Evolutionary conservation across 2,329 filamentous ascomycete species (phyloP).

Genomic region (Teratosphaeria pseudoeucalypti): DNA sequence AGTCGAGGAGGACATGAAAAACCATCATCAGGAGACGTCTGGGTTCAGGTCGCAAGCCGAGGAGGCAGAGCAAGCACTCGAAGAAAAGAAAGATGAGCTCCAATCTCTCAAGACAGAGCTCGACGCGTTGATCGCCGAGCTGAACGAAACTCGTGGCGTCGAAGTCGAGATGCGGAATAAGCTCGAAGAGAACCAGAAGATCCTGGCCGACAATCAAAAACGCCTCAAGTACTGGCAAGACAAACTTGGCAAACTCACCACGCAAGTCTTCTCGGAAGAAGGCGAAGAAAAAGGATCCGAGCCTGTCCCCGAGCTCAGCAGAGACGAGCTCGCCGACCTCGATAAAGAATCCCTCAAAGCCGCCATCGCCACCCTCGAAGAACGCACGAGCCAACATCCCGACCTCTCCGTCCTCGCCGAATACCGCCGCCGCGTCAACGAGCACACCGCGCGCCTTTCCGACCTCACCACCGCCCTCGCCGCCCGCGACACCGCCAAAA

Average conservation of each 20-base stretch:
- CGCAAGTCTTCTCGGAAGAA: conserved; percentile 62
- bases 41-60: conserved; percentile 64
- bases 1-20: conserved; percentile 66
- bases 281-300: conserved; percentile 46
- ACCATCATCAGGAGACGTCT: conserved; percentile 65
- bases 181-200: conserved; percentile 91
- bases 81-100: conserved; percentile 70
- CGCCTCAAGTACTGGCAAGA: conserved; percentile 78
- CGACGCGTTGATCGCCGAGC: conserved; percentile 71
- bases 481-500: conserved; percentile 77
- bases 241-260: conserved; percentile 69
- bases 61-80: conserved; percentile 66
- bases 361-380: conserved; percentile 56
- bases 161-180: conserved; percentile 99
- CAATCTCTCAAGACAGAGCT: conserved; percentile 70
- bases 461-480: conserved; percentile 71
- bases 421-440: conserved; percentile 75
- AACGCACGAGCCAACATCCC: conserved; percentile 75
- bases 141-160: conserved; percentile 77
- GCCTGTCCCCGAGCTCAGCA: conserved; percentile 68
- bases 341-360: conserved; percentile 53
- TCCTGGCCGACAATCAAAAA: conserved; percentile 74
- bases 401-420: conserved; percentile 83
- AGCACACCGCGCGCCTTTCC: conserved; percentile 68
- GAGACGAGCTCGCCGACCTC: conserved; percentile 55